Base-by-base conservation (phyloP, 257 asterid species). In the Solanum dulcamara region DNA sequence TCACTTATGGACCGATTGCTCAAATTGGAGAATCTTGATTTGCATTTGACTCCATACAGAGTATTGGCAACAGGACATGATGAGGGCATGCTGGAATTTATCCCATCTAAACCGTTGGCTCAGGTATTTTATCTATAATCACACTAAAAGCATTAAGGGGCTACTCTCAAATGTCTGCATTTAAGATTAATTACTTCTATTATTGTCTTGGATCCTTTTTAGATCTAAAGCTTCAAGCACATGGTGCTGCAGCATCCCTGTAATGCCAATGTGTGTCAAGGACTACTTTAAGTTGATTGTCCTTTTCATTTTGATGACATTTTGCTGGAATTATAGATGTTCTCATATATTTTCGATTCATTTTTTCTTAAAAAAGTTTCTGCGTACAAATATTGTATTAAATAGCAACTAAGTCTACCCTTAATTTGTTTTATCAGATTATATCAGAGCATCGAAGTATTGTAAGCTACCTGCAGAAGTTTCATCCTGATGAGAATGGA, bases 61-160 rank as follows among this genome's bases (percentile, higher is more conserved):
- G 99, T 96, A 83, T 91, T 96, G 81, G 99, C 99, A 59, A 96
- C 99, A 20, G 98, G 99, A 84, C 98, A 96, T 80, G 98, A 96
- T 83, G 99, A 96, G 89, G 99, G 99, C 90, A 96, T 96, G 99
- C 88, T 94, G 84, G 99, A 96, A 90, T 96, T 96, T 86, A 92
- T 96, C 84, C 99, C 99, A 18, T 96, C 99, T 68, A 96, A 96
- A 91, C 88, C 99, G 32, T 91, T 96, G 87, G 99, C 98, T 40
- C 99, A 96, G 97, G 99, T 96, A 88, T 68, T 85, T 85, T 42
- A 20, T 77, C 71, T 74, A 42, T 24, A 74, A 24, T 26, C 24
- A 42, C 81, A 12, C 24, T 72, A 42, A 72, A 40, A n/a, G 22
- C 37, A 40, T 24, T 24, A 71, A 38, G n/a, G 38, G 59, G 26